Conservation (phyloP, 176 grass and related monocot genomes). For the Lolium multiflorum region DNA sequence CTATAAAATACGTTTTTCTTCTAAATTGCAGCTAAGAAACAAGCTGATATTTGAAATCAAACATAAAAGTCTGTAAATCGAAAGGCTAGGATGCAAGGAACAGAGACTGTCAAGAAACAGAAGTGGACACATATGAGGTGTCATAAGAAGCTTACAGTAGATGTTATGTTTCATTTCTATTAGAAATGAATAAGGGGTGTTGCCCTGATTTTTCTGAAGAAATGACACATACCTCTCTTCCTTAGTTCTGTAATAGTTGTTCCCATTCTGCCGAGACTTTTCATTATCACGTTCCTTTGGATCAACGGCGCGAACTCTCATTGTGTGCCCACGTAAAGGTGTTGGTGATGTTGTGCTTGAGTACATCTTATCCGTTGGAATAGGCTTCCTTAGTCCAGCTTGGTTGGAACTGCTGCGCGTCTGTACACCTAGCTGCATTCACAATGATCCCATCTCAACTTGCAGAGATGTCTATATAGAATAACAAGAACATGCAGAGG, state of each 20-base stretch:
- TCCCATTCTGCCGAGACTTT: neutral
- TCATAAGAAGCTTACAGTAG: neutral
- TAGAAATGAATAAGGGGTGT: neutral
- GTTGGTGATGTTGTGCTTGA: constrained; percentile 27
- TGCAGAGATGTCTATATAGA: neutral
- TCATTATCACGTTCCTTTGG: constrained; percentile 19
- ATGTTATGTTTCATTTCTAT: neutral
- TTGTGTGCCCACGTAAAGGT: neutral
- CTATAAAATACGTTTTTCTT: neutral
- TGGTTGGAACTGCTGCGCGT: neutral
- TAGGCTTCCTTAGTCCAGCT: constrained; percentile 24
- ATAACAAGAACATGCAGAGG: neutral
- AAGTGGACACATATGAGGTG: neutral
- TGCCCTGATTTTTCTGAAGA: constrained; percentile 9
- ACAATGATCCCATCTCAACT: neutral
- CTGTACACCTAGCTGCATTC: constrained; percentile 39
- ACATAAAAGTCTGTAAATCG: constrained; percentile 6
- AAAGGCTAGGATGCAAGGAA: neutral
- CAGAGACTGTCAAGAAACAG: neutral
- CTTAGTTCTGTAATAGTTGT: neutral
- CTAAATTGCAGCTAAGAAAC: neutral
- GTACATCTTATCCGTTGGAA: constrained; percentile 53
- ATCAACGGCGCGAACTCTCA: constrained; percentile 32
- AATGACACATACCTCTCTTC: constrained; percentile 31
- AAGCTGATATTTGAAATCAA: neutral